Conservation (phyloP, 2,329 filamentous ascomycete species). For the Hypoxylon sp. region DNA sequence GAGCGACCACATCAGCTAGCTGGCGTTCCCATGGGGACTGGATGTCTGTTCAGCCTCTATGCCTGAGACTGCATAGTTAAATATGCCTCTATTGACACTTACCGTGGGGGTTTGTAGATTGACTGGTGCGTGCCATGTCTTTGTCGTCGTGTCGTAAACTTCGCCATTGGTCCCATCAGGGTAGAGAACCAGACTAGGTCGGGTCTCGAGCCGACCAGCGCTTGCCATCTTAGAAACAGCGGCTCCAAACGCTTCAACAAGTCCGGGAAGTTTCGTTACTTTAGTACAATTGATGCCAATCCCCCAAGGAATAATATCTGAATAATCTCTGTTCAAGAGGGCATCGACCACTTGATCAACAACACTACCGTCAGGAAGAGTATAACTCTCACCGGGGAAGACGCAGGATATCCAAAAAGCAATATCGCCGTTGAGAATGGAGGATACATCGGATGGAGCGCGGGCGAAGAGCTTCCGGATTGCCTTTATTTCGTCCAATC, state of each 20-base stretch:
- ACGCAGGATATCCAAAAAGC: slow-evolving; percentile 76
- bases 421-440: slow-evolving; percentile 42
- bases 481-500: slow-evolving; percentile 73
- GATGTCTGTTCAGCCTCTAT: slow-evolving; percentile 21
- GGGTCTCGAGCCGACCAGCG: slow-evolving; percentile 55
- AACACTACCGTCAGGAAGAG: slow-evolving; percentile 70
- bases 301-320: slow-evolving; percentile 66
- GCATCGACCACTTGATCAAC: slow-evolving; percentile 60
- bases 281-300: slow-evolving; percentile 80
- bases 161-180: slow-evolving; percentile 79
- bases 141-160: slow-evolving; percentile 75
- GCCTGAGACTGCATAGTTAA: slow-evolving; percentile 7
- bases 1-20: slow-evolving; percentile 60
- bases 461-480: slow-evolving; percentile 63
- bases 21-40: slow-evolving; percentile 63
- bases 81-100: slow-evolving; percentile 30
- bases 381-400: slow-evolving; percentile 68
- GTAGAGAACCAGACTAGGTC: slow-evolving; percentile 74
- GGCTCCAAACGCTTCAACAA: slow-evolving; percentile 70
- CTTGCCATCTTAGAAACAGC: slow-evolving; percentile 59
- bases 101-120: slow-evolving; percentile 49
- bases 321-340: slow-evolving; percentile 46
- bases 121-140: slow-evolving; percentile 69
- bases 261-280: slow-evolving; percentile 70
- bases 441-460: slow-evolving; percentile 50